Percentiles rank a stretch among this genome's conserved stretches.
These are phyloP conservation scores for Amphirosellinia nigrospora DNA, from an alignment of 495 filamentous ascomycete species.

Conservation along the genomic window DNA sequence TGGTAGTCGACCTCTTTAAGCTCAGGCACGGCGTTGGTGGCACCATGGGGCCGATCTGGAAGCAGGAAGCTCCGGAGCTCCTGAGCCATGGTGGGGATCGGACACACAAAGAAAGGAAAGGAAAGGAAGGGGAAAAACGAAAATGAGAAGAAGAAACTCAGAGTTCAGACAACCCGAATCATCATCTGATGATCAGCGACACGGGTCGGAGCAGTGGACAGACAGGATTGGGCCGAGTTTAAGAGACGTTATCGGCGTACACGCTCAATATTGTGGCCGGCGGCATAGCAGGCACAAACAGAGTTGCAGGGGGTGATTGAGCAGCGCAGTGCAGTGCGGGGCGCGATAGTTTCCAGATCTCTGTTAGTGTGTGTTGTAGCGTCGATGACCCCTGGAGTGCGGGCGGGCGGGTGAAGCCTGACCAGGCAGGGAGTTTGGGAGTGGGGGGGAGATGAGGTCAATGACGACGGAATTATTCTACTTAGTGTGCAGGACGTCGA, in stretches of 20 bases:
- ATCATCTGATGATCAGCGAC: slow-evolving; percentile 33
- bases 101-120: slow-evolving; percentile 6
- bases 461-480: slow-evolving; percentile 15
- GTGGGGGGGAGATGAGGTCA: background rate
- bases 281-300: background rate
- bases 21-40: slow-evolving; percentile 39
- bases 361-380: slow-evolving; percentile 11
- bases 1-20: slow-evolving; percentile 50
- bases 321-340: slow-evolving; percentile 16
- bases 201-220: background rate
- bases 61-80: slow-evolving; percentile 32
- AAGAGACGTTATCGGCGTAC: slow-evolving; percentile 4
- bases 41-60: slow-evolving; percentile 24
- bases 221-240: slow-evolving; percentile 8
- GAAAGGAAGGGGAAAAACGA: background rate
- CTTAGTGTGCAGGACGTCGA: slow-evolving; percentile 6
- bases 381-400: slow-evolving; percentile 8
- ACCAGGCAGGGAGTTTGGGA: slow-evolving; percentile 3
- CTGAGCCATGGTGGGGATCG: slow-evolving; percentile 31
- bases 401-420: slow-evolving; percentile 7
- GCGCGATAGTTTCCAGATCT: slow-evolving; percentile 15
- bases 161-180: slow-evolving; percentile 31
- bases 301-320: slow-evolving; percentile 12
- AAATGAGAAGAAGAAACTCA: slow-evolving; percentile 23
- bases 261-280: background rate